Conservation (phyloP, 345 rosid genomes). For the Eucalyptus curtisii region DNA sequence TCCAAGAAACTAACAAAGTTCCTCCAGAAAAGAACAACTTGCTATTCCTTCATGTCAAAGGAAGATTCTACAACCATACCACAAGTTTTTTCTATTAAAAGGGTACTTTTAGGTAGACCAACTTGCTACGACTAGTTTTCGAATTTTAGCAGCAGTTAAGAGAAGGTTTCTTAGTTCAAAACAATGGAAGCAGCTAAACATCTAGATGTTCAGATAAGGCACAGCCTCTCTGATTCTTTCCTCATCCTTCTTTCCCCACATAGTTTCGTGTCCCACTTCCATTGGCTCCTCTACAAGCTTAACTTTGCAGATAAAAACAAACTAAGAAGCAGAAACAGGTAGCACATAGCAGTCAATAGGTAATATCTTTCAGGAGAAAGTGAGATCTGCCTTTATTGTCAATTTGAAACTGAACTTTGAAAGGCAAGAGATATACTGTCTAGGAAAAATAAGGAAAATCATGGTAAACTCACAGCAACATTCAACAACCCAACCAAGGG, state of each 20-base stretch:
- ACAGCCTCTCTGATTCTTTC: neutral
- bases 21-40: neutral
- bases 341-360: neutral
- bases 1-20: neutral
- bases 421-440: neutral
- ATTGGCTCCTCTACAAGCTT: neutral
- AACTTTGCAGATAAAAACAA: neutral
- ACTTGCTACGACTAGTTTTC: neutral
- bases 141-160: neutral
- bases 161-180: neutral
- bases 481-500: conserved; percentile 68
- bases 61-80: neutral
- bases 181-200: neutral
- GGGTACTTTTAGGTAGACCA: neutral
- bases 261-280: neutral
- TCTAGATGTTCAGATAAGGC: neutral
- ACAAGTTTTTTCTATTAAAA: neutral
- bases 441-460: neutral
- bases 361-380: neutral
- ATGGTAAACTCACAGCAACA: conserved; percentile 66
- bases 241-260: neutral
- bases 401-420: neutral
- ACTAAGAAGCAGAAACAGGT: neutral
- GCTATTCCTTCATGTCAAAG: neutral
- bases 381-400: neutral